A percentile compares a stretch with the other conserved stretches of the same genome.
Conservation (phyloP, 2,329 filamentous ascomycete genomes). For the Hypoxylon sp. region DNA sequence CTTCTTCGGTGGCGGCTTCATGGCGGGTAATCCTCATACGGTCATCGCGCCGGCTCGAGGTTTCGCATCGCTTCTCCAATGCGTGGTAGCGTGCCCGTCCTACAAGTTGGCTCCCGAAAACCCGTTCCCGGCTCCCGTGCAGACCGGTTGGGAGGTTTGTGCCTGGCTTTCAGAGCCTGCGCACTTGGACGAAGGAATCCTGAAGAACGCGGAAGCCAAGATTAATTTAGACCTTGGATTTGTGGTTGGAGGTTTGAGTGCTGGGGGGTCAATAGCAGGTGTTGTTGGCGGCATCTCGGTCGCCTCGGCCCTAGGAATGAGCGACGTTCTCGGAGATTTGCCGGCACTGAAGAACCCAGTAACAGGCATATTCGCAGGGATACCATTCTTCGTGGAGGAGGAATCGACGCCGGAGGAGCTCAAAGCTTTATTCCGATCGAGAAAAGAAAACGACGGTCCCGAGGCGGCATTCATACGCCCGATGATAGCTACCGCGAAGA, state of each 20-base stretch:
- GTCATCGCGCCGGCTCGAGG: constrained; percentile 1
- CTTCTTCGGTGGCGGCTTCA: constrained; percentile 2
- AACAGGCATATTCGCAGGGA: constrained; percentile 5
- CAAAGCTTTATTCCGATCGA: neutral
- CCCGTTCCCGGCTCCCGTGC: neutral
- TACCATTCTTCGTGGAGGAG: neutral
- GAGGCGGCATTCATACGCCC: neutral
- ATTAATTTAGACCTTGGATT: neutral
- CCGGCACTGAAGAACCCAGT: neutral
- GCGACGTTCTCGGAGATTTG: neutral
- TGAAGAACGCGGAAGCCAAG: neutral
- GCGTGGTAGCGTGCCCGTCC: neutral
- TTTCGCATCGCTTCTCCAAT: neutral
- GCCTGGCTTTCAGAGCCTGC: neutral
- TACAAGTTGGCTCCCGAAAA: neutral
- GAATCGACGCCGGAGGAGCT: neutral
- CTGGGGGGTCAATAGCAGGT: neutral
- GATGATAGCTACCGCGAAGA: neutral
- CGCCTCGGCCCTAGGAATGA: neutral
- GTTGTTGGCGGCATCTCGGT: neutral
- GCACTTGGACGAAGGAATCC: neutral
- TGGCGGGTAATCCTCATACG: neutral
- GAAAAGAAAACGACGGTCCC: neutral
- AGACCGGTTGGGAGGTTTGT: constrained; percentile 1
- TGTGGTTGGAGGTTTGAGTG: neutral